Base-by-base conservation (phyloP, 805 yeast species). In the Wickerhamomyces canadensis region DNA sequence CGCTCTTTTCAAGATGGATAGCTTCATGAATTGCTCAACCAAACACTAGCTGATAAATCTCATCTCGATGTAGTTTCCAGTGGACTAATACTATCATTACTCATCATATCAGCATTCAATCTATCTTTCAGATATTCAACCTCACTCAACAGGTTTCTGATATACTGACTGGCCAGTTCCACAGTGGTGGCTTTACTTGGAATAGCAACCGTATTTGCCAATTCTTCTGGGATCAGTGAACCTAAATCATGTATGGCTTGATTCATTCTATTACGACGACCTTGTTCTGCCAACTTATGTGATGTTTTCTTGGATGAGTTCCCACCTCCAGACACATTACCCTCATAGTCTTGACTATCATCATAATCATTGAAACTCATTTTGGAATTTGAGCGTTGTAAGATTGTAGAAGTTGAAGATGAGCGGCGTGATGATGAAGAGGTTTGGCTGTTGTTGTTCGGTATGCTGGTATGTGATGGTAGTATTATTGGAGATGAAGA, bases 111-210 rank as follows among this genome's bases (percentile, higher is more conserved):
- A 33, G 40, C 36, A 30, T 43, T 39, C 31, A 51, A 12, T 23
- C 42, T 36, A 5, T 43, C 47, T 25, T 43, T 44, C 27, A 47
- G 33, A 4, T 27, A 40, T 17, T 49, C 56, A 22, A 70, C 52
- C 43, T 70, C 67, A 7, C 45, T 44, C 21, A 63, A 61, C 36
- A 81, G 58, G 24, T 62, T 58, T 33, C 64, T 60, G 39, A 91
- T 88, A 54, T 84, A 85, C 17, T 64, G 64, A 19, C 84, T 78
- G 0, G 96, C 96, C 52, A 87, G 66, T 58, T 91, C 98, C 4
- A 93, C 96, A 0, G 97, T 91, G 3, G 95, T 88, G 2, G 98
- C 98, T 54, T 91, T 91, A 19, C 94, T 81, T 1, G 94, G 94
- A 24, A 84, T 80, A 4, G 66, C 47, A 12, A 76, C 73, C 12